phyloP scores from a whole-genome alignment of 1,284 basidiomycete genomes.

The Cystobasidiaceae sp. region DNA sequence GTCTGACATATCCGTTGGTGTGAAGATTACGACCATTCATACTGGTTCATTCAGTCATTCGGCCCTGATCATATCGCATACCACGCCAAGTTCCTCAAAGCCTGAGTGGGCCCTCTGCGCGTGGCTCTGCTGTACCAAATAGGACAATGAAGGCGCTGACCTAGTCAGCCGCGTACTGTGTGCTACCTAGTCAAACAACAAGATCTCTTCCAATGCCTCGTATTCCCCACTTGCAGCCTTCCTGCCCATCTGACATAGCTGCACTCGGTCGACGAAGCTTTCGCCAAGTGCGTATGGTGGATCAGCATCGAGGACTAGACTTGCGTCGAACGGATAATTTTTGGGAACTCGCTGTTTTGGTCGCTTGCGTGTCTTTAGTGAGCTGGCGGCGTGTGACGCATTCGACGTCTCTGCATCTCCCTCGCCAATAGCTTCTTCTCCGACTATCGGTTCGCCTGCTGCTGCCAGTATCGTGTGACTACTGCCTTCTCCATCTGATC shows the following conservation, averaged over 20 bases:
- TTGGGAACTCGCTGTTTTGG: constrained; percentile 13
- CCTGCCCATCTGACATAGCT: constrained; percentile 27
- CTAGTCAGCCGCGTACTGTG: too few relatives aligned
- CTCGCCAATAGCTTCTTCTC: background rate
- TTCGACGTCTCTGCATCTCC: too few relatives aligned
- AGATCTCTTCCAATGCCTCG: constrained; percentile 8
- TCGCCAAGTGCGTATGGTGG: background rate
- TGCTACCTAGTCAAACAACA: constrained; percentile 9
- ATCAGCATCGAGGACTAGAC: background rate
- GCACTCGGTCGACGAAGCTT: constrained; percentile 10
- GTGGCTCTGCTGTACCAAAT: background rate
- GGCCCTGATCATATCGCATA: constrained; percentile 53
- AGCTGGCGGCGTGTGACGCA: too few relatives aligned
- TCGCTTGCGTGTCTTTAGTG: too few relatives aligned
- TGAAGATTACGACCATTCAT: constrained; percentile 74
- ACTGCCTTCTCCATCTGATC: too few relatives aligned
- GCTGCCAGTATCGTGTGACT: background rate
- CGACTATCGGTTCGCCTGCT: background rate
- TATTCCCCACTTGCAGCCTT: constrained; percentile 1
- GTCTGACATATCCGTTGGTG: too few relatives aligned
- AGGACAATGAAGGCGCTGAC: background rate
- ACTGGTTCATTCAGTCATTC: constrained; percentile 78
- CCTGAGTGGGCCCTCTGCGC: constrained; percentile 40
- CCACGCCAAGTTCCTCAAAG: constrained; percentile 52
- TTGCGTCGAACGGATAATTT: constrained; percentile 20